Conservation (phyloP, 164 flowering plant genomes). For the Brasenia schreberi region DNA sequence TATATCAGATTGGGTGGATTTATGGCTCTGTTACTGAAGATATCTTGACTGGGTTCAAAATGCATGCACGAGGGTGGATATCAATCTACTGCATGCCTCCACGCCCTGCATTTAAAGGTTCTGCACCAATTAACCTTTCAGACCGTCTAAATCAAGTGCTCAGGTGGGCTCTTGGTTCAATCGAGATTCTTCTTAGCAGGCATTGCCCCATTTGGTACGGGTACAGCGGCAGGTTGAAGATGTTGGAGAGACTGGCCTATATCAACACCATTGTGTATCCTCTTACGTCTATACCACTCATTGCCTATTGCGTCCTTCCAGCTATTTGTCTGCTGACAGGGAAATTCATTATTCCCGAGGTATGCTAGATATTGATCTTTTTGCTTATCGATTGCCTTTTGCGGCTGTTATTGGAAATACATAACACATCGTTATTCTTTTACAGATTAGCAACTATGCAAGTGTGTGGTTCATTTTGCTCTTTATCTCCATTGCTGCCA, state of each 20-base stretch:
- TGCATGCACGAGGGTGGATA: constrained; percentile 46
- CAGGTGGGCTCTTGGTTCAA: constrained; percentile 47
- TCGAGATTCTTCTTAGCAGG: constrained; percentile 34
- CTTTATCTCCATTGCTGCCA: constrained; percentile 20
- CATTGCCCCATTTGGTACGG: constrained; percentile 49
- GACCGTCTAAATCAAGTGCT: constrained; percentile 21
- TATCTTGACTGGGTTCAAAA: constrained; percentile 41
- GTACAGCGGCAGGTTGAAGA: constrained; percentile 34
- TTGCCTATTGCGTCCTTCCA: constrained; percentile 32
- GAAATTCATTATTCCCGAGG: constrained; percentile 40
- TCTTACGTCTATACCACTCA: constrained; percentile 28
- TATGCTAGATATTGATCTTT: constrained; percentile 2
- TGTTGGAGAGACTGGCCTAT: constrained; percentile 33
- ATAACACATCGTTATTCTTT: neutral
- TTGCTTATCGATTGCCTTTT: too few relatives aligned
- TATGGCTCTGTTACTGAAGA: constrained; percentile 7
- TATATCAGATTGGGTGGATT: constrained; percentile 35
- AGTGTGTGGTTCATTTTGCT: constrained; percentile 20
- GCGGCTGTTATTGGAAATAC: too few relatives aligned
- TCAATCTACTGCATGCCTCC: constrained; percentile 41
- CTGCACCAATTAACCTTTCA: constrained; percentile 33
- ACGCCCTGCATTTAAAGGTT: constrained; percentile 36
- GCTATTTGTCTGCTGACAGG: constrained; percentile 39
- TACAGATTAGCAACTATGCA: constrained; percentile 22
- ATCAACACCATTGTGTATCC: constrained; percentile 38